phyloP scores from a whole-genome alignment of 148 eudicot genomes.

The Camellia granthamiana region DNA sequence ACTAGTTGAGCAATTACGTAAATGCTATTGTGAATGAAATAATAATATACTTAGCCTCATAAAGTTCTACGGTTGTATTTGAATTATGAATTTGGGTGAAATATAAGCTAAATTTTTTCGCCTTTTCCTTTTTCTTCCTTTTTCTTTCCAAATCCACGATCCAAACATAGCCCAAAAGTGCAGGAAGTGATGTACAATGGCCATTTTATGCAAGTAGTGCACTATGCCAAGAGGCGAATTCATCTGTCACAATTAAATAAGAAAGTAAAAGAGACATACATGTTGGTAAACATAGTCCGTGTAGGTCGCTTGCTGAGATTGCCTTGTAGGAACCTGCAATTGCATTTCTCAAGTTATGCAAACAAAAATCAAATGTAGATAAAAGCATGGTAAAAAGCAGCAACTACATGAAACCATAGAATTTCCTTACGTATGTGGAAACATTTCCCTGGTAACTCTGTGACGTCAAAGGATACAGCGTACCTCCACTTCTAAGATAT shows the following conservation, averaged over 20 bases:
- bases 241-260: background rate
- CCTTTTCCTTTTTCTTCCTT: too few relatives aligned
- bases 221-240: background rate
- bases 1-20: background rate
- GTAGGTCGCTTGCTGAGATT: constrained; percentile 4
- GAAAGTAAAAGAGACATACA: background rate
- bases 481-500: constrained; percentile 9
- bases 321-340: constrained; percentile 15
- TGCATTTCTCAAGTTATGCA: background rate
- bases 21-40: background rate
- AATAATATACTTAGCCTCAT: background rate
- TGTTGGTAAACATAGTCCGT: background rate
- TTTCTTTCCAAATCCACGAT: too few relatives aligned
- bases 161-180: background rate
- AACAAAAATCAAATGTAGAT: constrained; percentile 6
- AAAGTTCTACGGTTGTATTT: background rate
- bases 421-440: constrained; percentile 24
- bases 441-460: constrained; percentile 7
- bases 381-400: background rate
- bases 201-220: background rate
- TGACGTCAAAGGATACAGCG: constrained; percentile 4
- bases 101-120: too few relatives aligned
- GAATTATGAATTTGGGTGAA: too few relatives aligned
- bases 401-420: background rate
- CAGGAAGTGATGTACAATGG: background rate